Percentiles rank a stretch among this genome's conserved stretches.
Conservation (phyloP, 225 moss, liverwort and hornwort species). For the Bryoerythrophyllum caledonicum region DNA sequence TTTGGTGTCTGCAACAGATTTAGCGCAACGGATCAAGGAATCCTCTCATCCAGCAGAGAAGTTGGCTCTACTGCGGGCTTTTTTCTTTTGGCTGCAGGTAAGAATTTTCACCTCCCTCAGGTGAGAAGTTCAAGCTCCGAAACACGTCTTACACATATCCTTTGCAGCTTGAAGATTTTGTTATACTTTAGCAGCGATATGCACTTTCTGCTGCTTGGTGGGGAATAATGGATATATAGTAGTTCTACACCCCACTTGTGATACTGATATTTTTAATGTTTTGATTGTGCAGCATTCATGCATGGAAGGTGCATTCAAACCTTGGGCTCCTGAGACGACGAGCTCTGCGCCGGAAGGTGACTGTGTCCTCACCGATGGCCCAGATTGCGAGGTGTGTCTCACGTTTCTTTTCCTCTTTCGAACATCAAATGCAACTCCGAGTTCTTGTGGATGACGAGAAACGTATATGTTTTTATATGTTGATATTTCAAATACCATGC, state of each 20-base stretch:
- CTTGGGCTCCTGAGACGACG: conserved; percentile 44
- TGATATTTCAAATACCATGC: neutral
- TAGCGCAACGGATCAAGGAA: conserved; percentile 37
- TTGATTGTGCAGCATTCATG: conserved; percentile 55
- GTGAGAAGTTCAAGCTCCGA: neutral
- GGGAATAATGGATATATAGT: neutral
- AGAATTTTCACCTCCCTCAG: conserved; percentile 5
- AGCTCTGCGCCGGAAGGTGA: conserved; percentile 40
- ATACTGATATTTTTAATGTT: neutral
- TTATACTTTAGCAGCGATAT: neutral
- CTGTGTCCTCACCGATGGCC: conserved; percentile 61
- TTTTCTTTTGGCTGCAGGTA: conserved; percentile 80
- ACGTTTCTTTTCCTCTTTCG: neutral
- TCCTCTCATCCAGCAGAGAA: conserved; percentile 33
- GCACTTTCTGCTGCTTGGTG: neutral
- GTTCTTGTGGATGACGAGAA: neutral
- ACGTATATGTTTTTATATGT: neutral
- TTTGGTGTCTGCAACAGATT: conserved; percentile 45
- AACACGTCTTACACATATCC: neutral
- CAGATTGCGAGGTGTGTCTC: conserved; percentile 65
- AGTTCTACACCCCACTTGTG: neutral
- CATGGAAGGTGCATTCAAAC: conserved; percentile 68
- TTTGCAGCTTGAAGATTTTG: neutral
- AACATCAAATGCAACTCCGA: neutral
- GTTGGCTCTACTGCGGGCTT: conserved; percentile 49